A percentile compares a stretch with the other conserved stretches of the same genome.
Evolutionary conservation across 768 basidiomycete genomes (phyloP).

Genomic region (Heimioporus sp.): DNA sequence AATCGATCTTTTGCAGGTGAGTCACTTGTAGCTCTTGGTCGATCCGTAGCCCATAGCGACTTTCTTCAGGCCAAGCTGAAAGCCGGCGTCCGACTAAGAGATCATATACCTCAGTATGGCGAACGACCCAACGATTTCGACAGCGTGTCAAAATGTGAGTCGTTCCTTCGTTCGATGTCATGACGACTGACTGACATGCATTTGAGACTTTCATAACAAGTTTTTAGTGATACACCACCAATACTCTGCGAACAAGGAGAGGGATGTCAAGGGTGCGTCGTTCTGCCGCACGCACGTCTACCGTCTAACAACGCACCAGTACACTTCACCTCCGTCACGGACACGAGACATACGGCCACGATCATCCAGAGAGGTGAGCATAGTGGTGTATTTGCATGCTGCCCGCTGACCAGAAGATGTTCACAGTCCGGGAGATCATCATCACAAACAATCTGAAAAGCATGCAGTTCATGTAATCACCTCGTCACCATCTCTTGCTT

Average conservation of each 20-base stretch:
- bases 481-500: not conserved
- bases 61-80: slow-evolving; percentile 63
- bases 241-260: slow-evolving; percentile 64
- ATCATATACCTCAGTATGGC: slow-evolving; percentile 69
- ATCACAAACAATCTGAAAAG: slow-evolving; percentile 63
- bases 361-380: slow-evolving; percentile 71
- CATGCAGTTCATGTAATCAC: slow-evolving; percentile 37
- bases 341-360: slow-evolving; percentile 67
- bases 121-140: slow-evolving; percentile 80
- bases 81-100: slow-evolving; percentile 67
- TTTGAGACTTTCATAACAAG: slow-evolving; percentile 68
- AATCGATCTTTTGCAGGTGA: slow-evolving; percentile 70
- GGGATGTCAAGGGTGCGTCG: slow-evolving; percentile 68
- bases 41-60: not conserved
- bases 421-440: slow-evolving; percentile 66
- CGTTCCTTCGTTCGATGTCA: not conserved
- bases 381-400: not conserved
- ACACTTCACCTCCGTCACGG: slow-evolving; percentile 80
- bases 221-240: slow-evolving; percentile 70
- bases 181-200: slow-evolving; percentile 1
- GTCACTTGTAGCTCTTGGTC: slow-evolving; percentile 3
- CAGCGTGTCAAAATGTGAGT: slow-evolving; percentile 69
- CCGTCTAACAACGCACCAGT: slow-evolving; percentile 41
- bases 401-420: slow-evolving; percentile 1
- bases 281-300: not conserved